A percentile compares a stretch with the other conserved stretches of the same genome.
phyloP scores from a whole-genome alignment of 1,284 basidiomycete species.

The Entoloma clypeatum region DNA sequence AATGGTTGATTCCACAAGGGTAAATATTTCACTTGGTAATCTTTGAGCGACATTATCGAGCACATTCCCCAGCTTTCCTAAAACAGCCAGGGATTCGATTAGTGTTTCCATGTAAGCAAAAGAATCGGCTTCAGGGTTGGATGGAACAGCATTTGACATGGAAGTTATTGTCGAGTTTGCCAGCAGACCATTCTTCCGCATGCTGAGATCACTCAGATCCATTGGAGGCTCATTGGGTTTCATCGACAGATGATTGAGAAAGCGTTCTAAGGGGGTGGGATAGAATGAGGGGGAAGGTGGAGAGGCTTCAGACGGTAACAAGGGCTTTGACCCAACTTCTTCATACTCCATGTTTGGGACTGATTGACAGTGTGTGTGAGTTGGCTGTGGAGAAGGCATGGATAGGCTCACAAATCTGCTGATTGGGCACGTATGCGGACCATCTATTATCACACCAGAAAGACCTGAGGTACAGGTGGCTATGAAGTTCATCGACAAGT shows the following conservation, averaged over 20 bases:
- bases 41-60: conserved; percentile 86
- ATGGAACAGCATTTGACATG: conserved; percentile 11
- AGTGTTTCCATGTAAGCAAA: conserved; percentile 94
- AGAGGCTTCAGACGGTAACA: conserved; percentile 23
- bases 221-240: conserved; percentile 81
- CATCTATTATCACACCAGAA: conserved; percentile 96
- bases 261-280: conserved; percentile 55
- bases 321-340: conserved; percentile 30
- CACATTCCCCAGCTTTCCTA: conserved; percentile 85
- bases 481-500: conserved; percentile 93
- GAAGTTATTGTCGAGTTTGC: conserved; percentile 10
- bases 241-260: conserved; percentile 66
- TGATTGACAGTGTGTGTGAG: conserved; percentile 23
- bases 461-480: conserved; percentile 95
- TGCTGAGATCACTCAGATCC: conserved; percentile 59
- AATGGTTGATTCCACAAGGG: conserved; percentile 82
- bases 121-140: conserved; percentile 89
- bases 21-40: conserved; percentile 80
- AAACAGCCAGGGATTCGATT: conserved; percentile 85
- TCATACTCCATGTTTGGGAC: conserved; percentile 60
- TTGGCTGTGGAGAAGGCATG: conserved; percentile 4
- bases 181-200: conserved; percentile 24
- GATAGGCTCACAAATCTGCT: conserved; percentile 60
- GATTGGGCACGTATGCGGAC: conserved; percentile 80
- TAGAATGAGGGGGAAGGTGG: conserved; percentile 38